These are phyloP conservation scores for Acer saccharum DNA, from an alignment of 345 rosid species.

Conservation along the genomic window DNA sequence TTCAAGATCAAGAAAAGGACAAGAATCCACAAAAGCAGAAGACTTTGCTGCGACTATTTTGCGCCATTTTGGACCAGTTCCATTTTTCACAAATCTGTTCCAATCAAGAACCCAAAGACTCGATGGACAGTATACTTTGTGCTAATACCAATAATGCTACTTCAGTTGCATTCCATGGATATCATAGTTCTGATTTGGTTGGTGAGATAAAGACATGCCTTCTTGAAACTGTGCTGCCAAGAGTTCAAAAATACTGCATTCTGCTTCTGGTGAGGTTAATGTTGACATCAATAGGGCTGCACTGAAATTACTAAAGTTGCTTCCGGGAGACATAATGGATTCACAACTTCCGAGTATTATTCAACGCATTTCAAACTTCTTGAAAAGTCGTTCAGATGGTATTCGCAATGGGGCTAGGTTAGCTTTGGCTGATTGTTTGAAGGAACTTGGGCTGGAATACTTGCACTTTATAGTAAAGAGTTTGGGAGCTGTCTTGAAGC, in stretches of 20 bases:
- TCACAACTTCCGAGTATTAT: slow-evolving; percentile 74
- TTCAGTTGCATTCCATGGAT: slow-evolving; percentile 22
- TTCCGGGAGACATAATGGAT: slow-evolving; percentile 76
- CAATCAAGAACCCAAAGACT: slow-evolving; percentile 33
- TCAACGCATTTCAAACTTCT: slow-evolving; percentile 66
- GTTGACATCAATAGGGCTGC: slow-evolving; percentile 67
- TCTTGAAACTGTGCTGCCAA: slow-evolving; percentile 63
- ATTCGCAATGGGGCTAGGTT: slow-evolving; percentile 77
- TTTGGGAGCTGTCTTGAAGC: slow-evolving; percentile 68
- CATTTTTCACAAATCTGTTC: slow-evolving; percentile 53
- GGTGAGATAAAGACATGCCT: slow-evolving; percentile 61
- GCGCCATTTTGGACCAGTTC: slow-evolving; percentile 75
- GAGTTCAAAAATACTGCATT: slow-evolving; percentile 61
- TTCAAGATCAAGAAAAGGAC: slow-evolving; percentile 65
- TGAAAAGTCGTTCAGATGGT: slow-evolving; percentile 69
- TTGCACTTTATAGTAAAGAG: slow-evolving; percentile 63
- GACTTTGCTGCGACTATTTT: slow-evolving; percentile 62
- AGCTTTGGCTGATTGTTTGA: slow-evolving; percentile 85
- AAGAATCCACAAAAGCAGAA: slow-evolving; percentile 63
- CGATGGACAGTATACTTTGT: slow-evolving; percentile 18
- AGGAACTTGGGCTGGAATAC: slow-evolving; percentile 86
- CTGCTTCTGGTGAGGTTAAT: slow-evolving; percentile 66
- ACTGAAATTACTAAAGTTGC: slow-evolving; percentile 85
- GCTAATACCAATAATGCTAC: slow-evolving; percentile 19
- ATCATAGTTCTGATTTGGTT: slow-evolving; percentile 23